Conservation (phyloP, 2,329 filamentous ascomycete species). For the Pseudocercospora eumusae region DNA sequence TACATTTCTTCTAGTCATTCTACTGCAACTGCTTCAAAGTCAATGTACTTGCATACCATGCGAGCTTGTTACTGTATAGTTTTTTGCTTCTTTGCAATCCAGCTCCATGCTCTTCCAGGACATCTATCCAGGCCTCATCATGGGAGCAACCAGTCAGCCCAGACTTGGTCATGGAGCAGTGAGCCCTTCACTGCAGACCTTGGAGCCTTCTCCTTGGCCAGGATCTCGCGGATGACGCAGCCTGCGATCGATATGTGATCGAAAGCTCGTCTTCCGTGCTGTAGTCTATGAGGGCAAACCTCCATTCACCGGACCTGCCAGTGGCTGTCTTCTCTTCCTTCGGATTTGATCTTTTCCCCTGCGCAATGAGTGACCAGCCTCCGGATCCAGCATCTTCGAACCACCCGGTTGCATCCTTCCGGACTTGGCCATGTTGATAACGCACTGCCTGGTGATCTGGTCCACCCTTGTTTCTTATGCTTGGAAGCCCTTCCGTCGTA, state of each 20-base stretch:
- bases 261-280: neutral
- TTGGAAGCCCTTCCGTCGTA: too few species aligned
- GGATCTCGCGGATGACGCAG: neutral
- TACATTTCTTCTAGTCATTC: constrained; percentile 36
- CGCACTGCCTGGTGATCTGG: too few species aligned
- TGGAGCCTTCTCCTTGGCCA: neutral
- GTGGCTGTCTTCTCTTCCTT: neutral
- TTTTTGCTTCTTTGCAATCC: constrained; percentile 15
- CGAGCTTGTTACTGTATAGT: constrained; percentile 19
- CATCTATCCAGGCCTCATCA: constrained; percentile 7
- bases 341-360: neutral
- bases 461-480: too few species aligned
- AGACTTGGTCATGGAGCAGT: neutral
- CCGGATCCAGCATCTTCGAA: neutral
- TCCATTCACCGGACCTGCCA: neutral
- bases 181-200: neutral
- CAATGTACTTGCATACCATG: constrained; percentile 25
- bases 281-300: constrained; percentile 9
- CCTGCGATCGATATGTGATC: neutral
- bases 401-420: neutral
- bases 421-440: too few species aligned
- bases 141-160: neutral
- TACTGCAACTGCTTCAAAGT: constrained; percentile 19
- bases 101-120: neutral
- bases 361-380: neutral